A percentile compares a stretch with the other conserved stretches of the same genome.
Conservation (phyloP, 1,284 basidiomycete species). For the Ceratobasidium sp. region DNA sequence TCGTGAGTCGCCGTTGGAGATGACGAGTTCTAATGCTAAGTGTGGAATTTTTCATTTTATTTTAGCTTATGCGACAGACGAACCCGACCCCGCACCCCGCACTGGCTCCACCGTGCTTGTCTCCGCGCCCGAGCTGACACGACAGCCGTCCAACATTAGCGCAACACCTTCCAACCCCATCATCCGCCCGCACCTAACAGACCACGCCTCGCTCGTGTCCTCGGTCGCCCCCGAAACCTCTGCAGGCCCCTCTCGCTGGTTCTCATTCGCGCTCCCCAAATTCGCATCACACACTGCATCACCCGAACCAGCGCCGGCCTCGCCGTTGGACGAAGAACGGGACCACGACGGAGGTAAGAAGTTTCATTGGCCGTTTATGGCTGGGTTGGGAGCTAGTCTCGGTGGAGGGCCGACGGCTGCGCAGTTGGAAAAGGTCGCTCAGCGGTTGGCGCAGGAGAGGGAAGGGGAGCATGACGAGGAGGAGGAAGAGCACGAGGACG, state of each 20-base stretch:
- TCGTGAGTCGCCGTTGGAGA: not conserved
- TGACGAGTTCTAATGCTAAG: not conserved
- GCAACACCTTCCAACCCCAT: constrained; percentile 2
- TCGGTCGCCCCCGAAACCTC: constrained; percentile 15
- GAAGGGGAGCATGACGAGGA: not conserved
- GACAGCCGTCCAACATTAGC: constrained; percentile 21
- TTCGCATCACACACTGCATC: not conserved
- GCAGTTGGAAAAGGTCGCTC: constrained; percentile 32
- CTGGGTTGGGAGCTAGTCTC: constrained; percentile 32
- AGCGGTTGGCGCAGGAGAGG: constrained; percentile 11
- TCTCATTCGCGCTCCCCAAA: constrained; percentile 34
- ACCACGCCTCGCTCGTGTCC: constrained; percentile 42
- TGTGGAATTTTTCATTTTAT: too few species aligned
- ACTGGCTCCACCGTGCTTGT: constrained; percentile 19
- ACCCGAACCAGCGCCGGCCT: constrained; percentile 3
- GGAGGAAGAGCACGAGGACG: not conserved
- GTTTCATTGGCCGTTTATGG: constrained; percentile 46
- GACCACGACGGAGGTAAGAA: constrained; percentile 40
- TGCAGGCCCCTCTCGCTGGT: constrained; percentile 29
- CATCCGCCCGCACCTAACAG: constrained; percentile 16
- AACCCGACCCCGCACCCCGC: constrained; percentile 28
- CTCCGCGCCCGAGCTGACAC: not conserved
- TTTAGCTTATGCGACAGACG: constrained; percentile 34
- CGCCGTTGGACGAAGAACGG: constrained; percentile 35
- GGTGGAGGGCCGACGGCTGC: constrained; percentile 36